Conservation (phyloP, 2,329 filamentous ascomycete genomes). For the Thyridium curvatum region DNA sequence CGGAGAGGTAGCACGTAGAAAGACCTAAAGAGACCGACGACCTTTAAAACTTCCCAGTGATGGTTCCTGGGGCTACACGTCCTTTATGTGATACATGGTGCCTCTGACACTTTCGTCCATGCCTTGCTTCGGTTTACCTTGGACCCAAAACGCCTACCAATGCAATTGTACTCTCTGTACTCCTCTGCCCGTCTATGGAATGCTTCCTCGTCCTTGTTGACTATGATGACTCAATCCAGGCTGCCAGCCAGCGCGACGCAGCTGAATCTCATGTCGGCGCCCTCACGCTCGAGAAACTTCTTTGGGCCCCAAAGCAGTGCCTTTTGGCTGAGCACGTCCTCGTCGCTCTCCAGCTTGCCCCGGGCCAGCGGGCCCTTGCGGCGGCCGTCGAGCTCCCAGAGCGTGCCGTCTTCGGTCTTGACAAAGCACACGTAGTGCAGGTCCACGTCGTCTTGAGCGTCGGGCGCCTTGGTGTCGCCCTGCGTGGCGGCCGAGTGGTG, state of each 20-base stretch:
- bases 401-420: constrained; percentile 58
- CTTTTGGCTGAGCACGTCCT: constrained; percentile 70
- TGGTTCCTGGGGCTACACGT: too few relatives aligned
- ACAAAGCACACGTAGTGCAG: constrained; percentile 96
- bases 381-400: constrained; percentile 57
- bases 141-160: too few relatives aligned
- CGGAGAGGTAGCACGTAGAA: too few relatives aligned
- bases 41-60: too few relatives aligned
- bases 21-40: too few relatives aligned
- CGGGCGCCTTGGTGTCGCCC: constrained; percentile 74
- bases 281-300: constrained; percentile 48
- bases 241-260: constrained; percentile 49
- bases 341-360: constrained; percentile 48
- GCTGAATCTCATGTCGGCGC: constrained; percentile 51
- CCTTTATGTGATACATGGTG: too few relatives aligned
- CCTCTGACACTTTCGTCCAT: too few relatives aligned
- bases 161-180: too few relatives aligned
- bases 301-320: constrained; percentile 65
- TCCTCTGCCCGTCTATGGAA: too few relatives aligned
- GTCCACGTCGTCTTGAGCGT: constrained; percentile 76
- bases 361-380: constrained; percentile 50
- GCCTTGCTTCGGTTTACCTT: too few relatives aligned
- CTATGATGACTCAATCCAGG: too few relatives aligned
- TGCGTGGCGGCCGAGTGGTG: constrained; percentile 70
- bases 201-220: constrained; percentile 5